Conservation (phyloP, 805 yeast genomes). For the Sporopachydermia lactativora region DNA sequence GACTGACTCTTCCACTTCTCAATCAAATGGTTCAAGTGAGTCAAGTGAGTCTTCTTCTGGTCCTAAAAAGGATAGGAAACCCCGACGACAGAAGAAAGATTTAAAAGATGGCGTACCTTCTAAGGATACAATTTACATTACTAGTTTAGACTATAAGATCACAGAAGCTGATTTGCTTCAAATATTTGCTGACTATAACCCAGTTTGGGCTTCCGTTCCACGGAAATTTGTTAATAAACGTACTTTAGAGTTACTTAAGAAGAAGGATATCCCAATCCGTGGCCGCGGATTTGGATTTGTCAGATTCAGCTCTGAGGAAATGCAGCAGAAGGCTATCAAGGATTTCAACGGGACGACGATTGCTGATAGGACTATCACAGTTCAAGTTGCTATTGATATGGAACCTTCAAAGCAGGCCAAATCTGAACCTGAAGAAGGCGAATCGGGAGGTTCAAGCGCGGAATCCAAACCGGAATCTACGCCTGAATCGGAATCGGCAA, state of each 20-base stretch:
- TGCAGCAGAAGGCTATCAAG: conserved; percentile 28
- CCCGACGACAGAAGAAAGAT: conserved; percentile 9
- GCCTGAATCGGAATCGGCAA: too few relatives aligned
- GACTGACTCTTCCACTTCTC: background rate
- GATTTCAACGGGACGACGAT: conserved; percentile 42
- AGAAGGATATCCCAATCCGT: conserved; percentile 32
- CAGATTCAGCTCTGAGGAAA: conserved; percentile 31
- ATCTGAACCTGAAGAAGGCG: too few relatives aligned
- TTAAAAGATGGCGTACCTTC: conserved; percentile 40
- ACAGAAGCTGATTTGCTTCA: conserved; percentile 31
- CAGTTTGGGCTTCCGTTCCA: conserved; percentile 49
- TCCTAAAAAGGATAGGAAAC: too few relatives aligned
- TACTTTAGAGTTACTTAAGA: conserved; percentile 29
- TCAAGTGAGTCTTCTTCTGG: background rate
- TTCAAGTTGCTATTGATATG: conserved; percentile 58
- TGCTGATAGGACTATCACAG: conserved; percentile 46
- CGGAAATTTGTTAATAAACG: conserved; percentile 30
- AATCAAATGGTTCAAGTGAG: background rate
- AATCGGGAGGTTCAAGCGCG: too few relatives aligned
- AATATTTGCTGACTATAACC: conserved; percentile 30
- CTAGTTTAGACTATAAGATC: conserved; percentile 41
- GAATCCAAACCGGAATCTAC: too few relatives aligned
- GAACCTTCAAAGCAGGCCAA: too few relatives aligned
- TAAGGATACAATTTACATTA: conserved; percentile 43
- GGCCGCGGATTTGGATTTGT: conserved; percentile 54